phyloP scores from a whole-genome alignment of 306 rosid species.

The Vigna nakashimae region DNA sequence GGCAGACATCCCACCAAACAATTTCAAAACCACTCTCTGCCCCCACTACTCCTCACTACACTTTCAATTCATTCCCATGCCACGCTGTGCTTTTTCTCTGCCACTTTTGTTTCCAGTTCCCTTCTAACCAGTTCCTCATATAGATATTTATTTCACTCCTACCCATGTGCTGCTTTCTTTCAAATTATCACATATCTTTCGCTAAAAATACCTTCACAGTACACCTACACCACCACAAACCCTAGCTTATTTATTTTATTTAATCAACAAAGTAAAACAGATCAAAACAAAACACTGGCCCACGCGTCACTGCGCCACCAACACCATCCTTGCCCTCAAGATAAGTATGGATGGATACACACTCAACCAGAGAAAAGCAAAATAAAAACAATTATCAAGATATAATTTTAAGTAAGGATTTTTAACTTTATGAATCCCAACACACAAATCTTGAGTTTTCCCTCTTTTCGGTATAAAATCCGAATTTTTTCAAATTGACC shows the following conservation, averaged over 20 bases:
- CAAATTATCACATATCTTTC: background rate
- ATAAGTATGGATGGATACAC: conserved; percentile 27
- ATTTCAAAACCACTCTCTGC: conserved; percentile 16
- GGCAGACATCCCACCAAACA: conserved; percentile 23
- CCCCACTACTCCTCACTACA: conserved; percentile 33
- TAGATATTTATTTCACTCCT: background rate
- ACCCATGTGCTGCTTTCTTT: background rate
- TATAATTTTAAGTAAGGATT: background rate
- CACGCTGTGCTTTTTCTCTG: conserved; percentile 30
- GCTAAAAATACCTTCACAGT: background rate
- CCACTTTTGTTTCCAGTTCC: conserved; percentile 9
- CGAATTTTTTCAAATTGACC: background rate
- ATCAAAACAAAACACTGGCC: conserved; percentile 9
- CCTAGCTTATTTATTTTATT: background rate
- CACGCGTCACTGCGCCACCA: conserved; percentile 37
- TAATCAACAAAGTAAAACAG: background rate
- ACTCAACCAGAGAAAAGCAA: background rate
- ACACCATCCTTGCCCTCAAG: conserved; percentile 36
- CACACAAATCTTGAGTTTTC: background rate
- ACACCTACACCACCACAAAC: conserved; percentile 8
- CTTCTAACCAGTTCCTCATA: conserved; percentile 10
- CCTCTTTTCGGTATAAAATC: background rate
- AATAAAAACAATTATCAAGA: background rate
- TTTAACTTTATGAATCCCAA: background rate
- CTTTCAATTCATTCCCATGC: conserved; percentile 27